These are phyloP conservation scores for Linnemannia elongata DNA, from an alignment of 192 early-diverging fungal species.

Conservation along the genomic window DNA sequence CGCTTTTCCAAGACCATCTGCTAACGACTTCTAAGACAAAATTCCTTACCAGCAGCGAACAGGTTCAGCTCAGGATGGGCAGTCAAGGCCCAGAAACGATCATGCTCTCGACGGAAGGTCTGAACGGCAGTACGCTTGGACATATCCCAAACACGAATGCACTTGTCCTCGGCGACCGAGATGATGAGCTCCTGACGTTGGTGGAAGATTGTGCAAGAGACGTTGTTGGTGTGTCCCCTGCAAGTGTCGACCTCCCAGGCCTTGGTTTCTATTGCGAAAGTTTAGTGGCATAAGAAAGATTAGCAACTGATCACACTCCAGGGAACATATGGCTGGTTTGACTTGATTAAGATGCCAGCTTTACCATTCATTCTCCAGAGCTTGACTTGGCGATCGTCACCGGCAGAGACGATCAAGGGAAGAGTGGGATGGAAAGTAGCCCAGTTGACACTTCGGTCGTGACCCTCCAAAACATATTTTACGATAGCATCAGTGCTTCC, in stretches of 20 bases:
- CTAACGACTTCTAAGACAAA: too few species aligned
- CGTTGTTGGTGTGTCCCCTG: slow-evolving; percentile 99
- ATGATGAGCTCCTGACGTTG: slow-evolving; percentile 96
- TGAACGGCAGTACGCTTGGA: slow-evolving; percentile 93
- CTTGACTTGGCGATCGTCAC: slow-evolving; percentile 98
- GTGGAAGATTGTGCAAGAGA: slow-evolving; percentile 95
- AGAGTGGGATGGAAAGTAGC: slow-evolving; percentile 96
- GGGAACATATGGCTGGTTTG: not conserved
- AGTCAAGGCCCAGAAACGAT: slow-evolving; percentile 95
- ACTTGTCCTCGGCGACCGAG: slow-evolving; percentile 96
- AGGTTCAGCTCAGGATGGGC: slow-evolving; percentile 98
- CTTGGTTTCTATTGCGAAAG: slow-evolving; percentile 78
- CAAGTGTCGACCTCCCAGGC: slow-evolving; percentile 99
- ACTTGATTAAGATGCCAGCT: not conserved
- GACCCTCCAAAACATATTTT: slow-evolving; percentile 98
- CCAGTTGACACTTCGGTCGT: slow-evolving; percentile 98
- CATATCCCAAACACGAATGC: slow-evolving; percentile 99
- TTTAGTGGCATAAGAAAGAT: not conserved
- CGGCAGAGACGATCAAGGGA: slow-evolving; percentile 96
- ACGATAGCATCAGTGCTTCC: slow-evolving; percentile 96
- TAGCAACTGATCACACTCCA: too few species aligned
- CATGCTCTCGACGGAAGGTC: slow-evolving; percentile 97
- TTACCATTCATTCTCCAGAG: slow-evolving; percentile 98
- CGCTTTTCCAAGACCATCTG: not conserved
- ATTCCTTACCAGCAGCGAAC: slow-evolving; percentile 89